These are phyloP conservation scores for Wickerhamomyces sp. DNA, from an alignment of 1,139 yeast species.

Conservation along the genomic window DNA sequence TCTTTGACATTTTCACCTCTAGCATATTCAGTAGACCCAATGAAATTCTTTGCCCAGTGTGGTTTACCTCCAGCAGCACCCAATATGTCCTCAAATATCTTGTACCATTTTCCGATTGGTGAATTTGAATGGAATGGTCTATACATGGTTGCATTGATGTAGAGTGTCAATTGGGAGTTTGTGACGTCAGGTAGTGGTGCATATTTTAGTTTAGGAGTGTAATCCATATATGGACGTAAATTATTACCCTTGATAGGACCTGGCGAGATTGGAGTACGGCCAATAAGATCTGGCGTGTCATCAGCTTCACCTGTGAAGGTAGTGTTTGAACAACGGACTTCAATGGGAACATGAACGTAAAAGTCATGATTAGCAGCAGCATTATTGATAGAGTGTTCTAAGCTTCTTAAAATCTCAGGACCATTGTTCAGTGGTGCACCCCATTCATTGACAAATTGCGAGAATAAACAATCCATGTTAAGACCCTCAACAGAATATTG, in stretches of 20 bases:
- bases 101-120: slow-evolving; percentile 77
- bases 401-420: slow-evolving; percentile 59
- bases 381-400: slow-evolving; percentile 54
- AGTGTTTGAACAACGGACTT: slow-evolving; percentile 88
- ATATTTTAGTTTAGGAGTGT: slow-evolving; percentile 64
- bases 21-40: slow-evolving; percentile 51
- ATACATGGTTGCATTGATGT: slow-evolving; percentile 92
- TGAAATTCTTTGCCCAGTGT: slow-evolving; percentile 98
- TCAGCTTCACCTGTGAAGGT: slow-evolving; percentile 39
- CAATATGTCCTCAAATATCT: slow-evolving; percentile 74
- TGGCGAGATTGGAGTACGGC: slow-evolving; percentile 41
- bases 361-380: slow-evolving; percentile 61
- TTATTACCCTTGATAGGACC: slow-evolving; percentile 88
- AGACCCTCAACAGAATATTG: slow-evolving; percentile 82
- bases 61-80: slow-evolving; percentile 85
- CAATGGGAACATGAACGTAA: slow-evolving; percentile 93
- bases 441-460: slow-evolving; percentile 97
- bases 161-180: slow-evolving; percentile 77
- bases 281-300: slow-evolving; percentile 28
- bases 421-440: slow-evolving; percentile 82
- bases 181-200: slow-evolving; percentile 52
- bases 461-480: slow-evolving; percentile 92
- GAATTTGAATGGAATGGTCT: slow-evolving; percentile 81
- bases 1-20: slow-evolving; percentile 28
- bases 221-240: slow-evolving; percentile 75